Evolutionary conservation across 2,329 filamentous ascomycete genomes (phyloP), one percentile per base, ranked within the genome.

Genomic region (Monascus ruber): DNA sequence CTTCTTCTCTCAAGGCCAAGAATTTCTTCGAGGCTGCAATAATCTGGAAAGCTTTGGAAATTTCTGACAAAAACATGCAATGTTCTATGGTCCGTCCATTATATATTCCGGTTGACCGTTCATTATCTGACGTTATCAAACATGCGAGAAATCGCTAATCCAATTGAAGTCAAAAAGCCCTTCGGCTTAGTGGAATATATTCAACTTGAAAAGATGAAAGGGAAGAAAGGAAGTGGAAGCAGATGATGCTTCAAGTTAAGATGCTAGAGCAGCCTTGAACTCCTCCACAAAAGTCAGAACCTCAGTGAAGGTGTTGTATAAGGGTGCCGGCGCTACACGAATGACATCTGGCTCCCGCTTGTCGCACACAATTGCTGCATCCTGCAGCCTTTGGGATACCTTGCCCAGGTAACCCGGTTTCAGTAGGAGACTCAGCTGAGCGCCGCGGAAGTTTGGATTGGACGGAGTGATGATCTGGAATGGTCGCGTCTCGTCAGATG

Each of bases 301-400:
- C 54, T 94, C 86, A 43, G 72, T 71, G 56, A 83, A 93, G 1
- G 74, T 78, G 54, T 88, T 88, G 61, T 93, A 94, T 47, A 94
- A 60, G 3, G 87, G 85, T 35, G 81, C 80, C 1, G 87, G 86
- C 1, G 86, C 85, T 0, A 91, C 78, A 2, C 86, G 71, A 29
- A 94, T 80, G 11, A 94, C 86, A 55, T 85, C 79, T 1, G 87
- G 86, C 60, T 83, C 83, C 41, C 86, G 70, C 71, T 89, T 83
- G 54, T 94, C 87, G 35, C 83, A 80, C 3, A 91, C 73, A 2
- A 91, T 79, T 1, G 81, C 83, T 0, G 74, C 73, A n/a, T 76
- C 70, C 49, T 84, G 77, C 34, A 94, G 60, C 29, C 70, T 73
- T 31, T 68, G 64, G 39, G 76, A 72, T 3, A 93, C 77, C 5